Base-by-base conservation (phyloP, 164 flowering plant genomes). In the Tetrastigma voinierianum region DNA sequence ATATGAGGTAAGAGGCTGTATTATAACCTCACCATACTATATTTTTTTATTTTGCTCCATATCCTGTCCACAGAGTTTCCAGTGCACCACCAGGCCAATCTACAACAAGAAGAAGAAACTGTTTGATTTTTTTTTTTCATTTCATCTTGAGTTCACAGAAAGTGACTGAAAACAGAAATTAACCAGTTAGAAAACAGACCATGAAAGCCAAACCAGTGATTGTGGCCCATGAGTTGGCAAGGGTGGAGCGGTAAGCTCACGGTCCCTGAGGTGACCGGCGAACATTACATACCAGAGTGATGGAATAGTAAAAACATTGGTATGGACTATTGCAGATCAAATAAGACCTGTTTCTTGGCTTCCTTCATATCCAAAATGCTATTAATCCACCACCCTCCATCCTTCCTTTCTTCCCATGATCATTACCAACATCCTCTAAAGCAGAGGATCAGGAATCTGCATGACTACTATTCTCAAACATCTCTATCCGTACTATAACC, bases 11-110 rank as follows among this genome's bases (percentile, higher is more conserved):
- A 1, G 96, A 87, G 13, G 98, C 75, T 67, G 91, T 96, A 0
- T 91, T 82, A 67, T 93, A 79, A 93, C 17, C 98, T 97, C 64
- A 93, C n/a, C 86, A 79, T 77, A 57, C 82, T 72, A 70, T 88
- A 91, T n/a, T 69, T 0, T n/a, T n/a, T n/a, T n/a, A n/a, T 68
- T 78, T 76, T 43, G 97, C 97, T 1, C 97, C 97, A 66, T 72
- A 91, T 60, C 82, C 96, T 93, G 98, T 10, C 98, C 98, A 57
- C 98, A 93, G 86, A 10, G 98, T 93, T 74, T 93, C 97, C 0
- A 93, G 84, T 54, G 90, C 98, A 44, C 98, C 97, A 77, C 97
- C 40, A 87, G 70, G 17, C 98, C 97, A 49, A 78, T 69, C 96
- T 90, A 77, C 14, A 75, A 51, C 57, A 76, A 62, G 3, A 47